Evolutionary conservation across 1,284 basidiomycete genomes (phyloP).

Genomic region (Microbotryomycetes sp.): DNA sequence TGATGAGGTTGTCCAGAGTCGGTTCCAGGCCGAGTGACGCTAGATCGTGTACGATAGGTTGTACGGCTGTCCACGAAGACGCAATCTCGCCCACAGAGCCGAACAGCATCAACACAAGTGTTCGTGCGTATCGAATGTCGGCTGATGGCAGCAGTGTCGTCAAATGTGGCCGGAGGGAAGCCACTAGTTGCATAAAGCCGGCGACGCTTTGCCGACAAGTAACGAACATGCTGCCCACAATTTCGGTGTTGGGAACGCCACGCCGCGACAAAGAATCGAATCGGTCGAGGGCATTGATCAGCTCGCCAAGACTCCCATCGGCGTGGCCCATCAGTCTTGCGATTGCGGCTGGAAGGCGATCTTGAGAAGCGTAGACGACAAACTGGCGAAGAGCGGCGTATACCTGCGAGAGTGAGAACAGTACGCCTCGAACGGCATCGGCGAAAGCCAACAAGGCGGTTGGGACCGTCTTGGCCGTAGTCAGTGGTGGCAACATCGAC

Average conservation of each 20-base stretch:
- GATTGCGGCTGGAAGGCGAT: constrained; percentile 73
- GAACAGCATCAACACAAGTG: constrained; percentile 80
- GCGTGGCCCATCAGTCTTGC: constrained; percentile 80
- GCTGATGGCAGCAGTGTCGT: constrained; percentile 55
- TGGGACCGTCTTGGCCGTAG: constrained; percentile 65
- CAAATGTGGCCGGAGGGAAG: constrained; percentile 23
- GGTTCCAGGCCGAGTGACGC: constrained; percentile 9
- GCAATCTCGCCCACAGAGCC: constrained; percentile 85
- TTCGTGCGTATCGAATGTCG: constrained; percentile 81
- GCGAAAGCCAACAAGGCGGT: constrained; percentile 65
- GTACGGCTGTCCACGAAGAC: constrained; percentile 74
- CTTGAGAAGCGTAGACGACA: constrained; percentile 75
- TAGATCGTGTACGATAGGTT: constrained; percentile 64
- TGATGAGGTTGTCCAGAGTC: constrained; percentile 12
- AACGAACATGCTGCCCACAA: constrained; percentile 74
- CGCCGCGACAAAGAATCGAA: constrained; percentile 80
- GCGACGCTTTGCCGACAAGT: constrained; percentile 78
- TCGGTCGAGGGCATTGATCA: constrained; percentile 84
- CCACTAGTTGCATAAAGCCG: constrained; percentile 72
- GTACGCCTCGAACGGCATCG: constrained; percentile 81
- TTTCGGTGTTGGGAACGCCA: constrained; percentile 57
- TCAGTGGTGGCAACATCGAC: constrained; percentile 61
- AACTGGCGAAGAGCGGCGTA: constrained; percentile 86
- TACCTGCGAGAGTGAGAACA: constrained; percentile 88
- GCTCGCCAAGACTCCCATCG: constrained; percentile 67